Conservation (phyloP, 2,329 filamentous ascomycete species). For the Clonostachys solani region DNA sequence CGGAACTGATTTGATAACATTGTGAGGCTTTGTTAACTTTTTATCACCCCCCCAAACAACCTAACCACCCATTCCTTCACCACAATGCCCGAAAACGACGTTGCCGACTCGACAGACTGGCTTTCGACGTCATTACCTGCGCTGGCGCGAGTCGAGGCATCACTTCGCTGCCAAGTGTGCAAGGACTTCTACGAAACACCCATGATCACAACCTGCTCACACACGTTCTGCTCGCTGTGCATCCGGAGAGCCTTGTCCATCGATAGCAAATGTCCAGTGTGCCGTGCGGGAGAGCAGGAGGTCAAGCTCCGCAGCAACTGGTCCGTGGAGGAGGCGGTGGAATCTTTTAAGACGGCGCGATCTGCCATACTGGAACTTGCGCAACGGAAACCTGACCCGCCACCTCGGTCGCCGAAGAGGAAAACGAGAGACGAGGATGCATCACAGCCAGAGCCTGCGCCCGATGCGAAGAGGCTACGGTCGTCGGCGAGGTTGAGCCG, state of each 20-base stretch:
- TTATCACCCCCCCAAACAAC: too few species aligned
- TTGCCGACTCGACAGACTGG: constrained; percentile 85
- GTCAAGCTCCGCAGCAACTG: constrained; percentile 81
- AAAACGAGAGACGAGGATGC: constrained; percentile 30
- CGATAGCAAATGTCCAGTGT: constrained; percentile 86
- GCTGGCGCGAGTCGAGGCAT: constrained; percentile 71
- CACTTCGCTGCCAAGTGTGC: constrained; percentile 92
- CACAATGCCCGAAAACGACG: constrained; percentile 26
- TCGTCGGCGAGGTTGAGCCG: constrained; percentile 45
- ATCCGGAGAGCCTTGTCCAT: constrained; percentile 80
- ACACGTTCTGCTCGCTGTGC: constrained; percentile 96
- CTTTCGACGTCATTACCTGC: constrained; percentile 62
- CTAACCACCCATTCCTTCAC: background rate
- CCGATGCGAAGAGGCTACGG: constrained; percentile 43
- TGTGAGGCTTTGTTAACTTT: too few species aligned
- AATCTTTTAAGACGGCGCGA: constrained; percentile 68
- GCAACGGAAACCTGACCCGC: constrained; percentile 17
- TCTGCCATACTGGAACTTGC: constrained; percentile 61
- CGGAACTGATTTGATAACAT: too few species aligned
- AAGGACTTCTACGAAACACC: constrained; percentile 96
- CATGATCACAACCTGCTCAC: constrained; percentile 90
- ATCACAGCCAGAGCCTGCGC: constrained; percentile 13
- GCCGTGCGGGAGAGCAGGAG: constrained; percentile 75
- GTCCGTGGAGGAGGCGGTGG: constrained; percentile 79
- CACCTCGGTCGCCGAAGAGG: constrained; percentile 41